These are phyloP conservation scores for Monosporozyma siamensis DNA, from an alignment of 805 yeast genomes.

Conservation along the genomic window DNA sequence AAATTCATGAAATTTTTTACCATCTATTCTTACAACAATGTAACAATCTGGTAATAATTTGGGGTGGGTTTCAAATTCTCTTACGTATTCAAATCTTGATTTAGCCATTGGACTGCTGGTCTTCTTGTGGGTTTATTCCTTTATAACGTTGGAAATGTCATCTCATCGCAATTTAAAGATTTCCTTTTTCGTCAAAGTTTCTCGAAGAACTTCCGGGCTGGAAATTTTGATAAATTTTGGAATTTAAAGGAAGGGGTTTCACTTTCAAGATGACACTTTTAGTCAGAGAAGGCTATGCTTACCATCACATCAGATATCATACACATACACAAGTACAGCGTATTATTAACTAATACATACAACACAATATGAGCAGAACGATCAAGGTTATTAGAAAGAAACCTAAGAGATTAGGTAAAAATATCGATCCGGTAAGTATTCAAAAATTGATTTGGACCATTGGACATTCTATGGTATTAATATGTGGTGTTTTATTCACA, in stretches of 20 bases:
- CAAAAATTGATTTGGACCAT: conserved; percentile 22
- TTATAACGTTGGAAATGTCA: too few relatives aligned
- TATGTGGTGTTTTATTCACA: conserved; percentile 21
- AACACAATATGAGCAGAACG: conserved; percentile 4
- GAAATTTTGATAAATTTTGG: too few relatives aligned
- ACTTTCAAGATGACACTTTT: too few relatives aligned
- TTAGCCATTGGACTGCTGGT: conserved; percentile 53
- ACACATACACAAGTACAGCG: too few relatives aligned
- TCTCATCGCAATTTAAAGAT: background rate
- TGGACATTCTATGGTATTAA: conserved; percentile 23
- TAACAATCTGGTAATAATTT: conserved; percentile 68
- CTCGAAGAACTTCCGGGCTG: too few relatives aligned
- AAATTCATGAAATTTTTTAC: conserved; percentile 86
- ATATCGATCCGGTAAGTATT: conserved; percentile 16
- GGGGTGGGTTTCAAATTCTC: conserved; percentile 66
- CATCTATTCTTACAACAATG: conserved; percentile 82
- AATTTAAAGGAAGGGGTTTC: too few relatives aligned
- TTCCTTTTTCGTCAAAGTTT: too few relatives aligned
- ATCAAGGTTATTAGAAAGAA: conserved; percentile 23
- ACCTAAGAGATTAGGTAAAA: conserved; percentile 10
- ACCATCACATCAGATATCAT: too few relatives aligned
- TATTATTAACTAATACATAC: too few relatives aligned
- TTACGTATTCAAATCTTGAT: conserved; percentile 81
- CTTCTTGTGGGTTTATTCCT: too few relatives aligned
- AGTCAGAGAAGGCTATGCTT: too few relatives aligned